Percentiles rank a stretch among this genome's conserved stretches.
Evolutionary conservation across 306 rosid genomes (phyloP).

Genomic region (Corylus avellana): DNA sequence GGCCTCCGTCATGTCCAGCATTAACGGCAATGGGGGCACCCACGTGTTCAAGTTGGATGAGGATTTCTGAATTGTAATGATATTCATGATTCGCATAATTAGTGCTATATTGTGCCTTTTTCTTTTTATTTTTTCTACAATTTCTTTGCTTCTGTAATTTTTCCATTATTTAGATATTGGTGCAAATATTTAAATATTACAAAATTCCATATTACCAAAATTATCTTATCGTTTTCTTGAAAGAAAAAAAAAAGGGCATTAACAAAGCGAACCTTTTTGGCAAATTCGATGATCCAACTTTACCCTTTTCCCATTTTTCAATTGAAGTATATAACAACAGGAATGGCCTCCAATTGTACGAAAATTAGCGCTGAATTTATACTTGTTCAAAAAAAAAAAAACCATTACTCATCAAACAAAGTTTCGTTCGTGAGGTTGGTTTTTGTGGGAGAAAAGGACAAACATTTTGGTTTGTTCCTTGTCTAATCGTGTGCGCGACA

Average conservation of each 20-base stretch:
- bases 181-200: too few relatives aligned
- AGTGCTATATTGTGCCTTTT: background rate
- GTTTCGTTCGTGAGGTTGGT: background rate
- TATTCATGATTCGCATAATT: background rate
- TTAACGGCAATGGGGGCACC: slow-evolving; percentile 48
- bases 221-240: too few relatives aligned
- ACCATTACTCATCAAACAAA: too few relatives aligned
- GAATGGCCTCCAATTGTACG: too few relatives aligned
- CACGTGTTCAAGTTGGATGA: slow-evolving; percentile 70
- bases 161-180: too few relatives aligned
- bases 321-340: background rate
- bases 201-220: too few relatives aligned
- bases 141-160: too few relatives aligned
- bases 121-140: background rate
- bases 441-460: background rate
- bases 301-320: background rate
- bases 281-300: background rate
- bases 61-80: slow-evolving; percentile 43
- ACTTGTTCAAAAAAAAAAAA: too few relatives aligned
- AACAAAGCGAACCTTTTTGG: background rate
- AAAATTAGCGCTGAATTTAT: too few relatives aligned
- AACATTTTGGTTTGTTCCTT: background rate
- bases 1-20: slow-evolving; percentile 74
- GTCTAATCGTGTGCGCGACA: background rate
- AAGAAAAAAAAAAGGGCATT: too few relatives aligned